Conservation (phyloP, 495 filamentous ascomycete species). For the Penicillium turbatum region DNA sequence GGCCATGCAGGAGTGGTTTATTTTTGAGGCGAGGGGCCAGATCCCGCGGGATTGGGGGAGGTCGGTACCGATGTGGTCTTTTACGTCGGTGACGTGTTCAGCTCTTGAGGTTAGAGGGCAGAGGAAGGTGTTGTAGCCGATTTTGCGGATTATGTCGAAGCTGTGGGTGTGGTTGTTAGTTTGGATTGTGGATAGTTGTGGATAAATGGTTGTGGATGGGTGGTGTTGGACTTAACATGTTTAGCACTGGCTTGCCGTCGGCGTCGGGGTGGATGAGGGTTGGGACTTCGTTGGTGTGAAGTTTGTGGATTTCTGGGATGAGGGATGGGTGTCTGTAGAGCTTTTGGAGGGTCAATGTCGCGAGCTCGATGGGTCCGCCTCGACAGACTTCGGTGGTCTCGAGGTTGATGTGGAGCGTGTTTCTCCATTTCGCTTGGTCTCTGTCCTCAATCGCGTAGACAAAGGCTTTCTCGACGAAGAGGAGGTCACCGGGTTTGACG, state of each 20-base stretch:
- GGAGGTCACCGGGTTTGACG: slow-evolving; percentile 48
- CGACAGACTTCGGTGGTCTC: slow-evolving; percentile 19
- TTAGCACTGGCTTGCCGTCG: neutral
- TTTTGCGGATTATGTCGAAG: neutral
- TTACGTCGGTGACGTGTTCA: neutral
- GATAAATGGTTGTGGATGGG: no score
- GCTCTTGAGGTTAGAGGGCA: neutral
- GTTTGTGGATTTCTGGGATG: slow-evolving; percentile 22
- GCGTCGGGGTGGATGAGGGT: neutral
- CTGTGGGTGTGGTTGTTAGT: neutral
- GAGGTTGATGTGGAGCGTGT: slow-evolving; percentile 29
- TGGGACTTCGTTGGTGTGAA: neutral
- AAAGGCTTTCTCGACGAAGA: slow-evolving; percentile 56
- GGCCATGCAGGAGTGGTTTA: slow-evolving; percentile 52
- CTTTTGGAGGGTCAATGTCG: slow-evolving; percentile 37
- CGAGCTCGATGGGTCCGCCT: slow-evolving; percentile 33
- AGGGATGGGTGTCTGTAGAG: slow-evolving; percentile 47
- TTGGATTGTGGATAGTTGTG: neutral
- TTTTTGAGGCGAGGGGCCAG: slow-evolving; percentile 50
- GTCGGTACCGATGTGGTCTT: neutral
- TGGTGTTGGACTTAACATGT: no score
- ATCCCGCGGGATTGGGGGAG: slow-evolving; percentile 30
- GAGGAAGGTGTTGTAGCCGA: neutral
- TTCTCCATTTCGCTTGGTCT: neutral
- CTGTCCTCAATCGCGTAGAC: slow-evolving; percentile 15